Conservation (phyloP, 2,329 filamentous ascomycete genomes). For the Fusarium xyrophilum region DNA sequence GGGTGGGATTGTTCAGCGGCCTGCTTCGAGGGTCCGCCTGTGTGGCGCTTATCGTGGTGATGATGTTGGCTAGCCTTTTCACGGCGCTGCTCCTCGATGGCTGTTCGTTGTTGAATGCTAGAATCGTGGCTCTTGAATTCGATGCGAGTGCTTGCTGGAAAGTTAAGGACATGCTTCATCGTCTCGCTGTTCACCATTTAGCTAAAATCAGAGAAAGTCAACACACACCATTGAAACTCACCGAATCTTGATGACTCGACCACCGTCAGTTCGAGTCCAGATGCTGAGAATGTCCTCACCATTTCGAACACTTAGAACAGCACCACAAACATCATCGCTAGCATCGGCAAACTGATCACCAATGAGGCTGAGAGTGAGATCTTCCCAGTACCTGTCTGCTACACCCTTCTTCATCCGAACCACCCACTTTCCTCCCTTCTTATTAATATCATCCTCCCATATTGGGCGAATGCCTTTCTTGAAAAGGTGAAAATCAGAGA, state of each 20-base stretch:
- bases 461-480: constrained; percentile 95
- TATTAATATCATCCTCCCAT: constrained; percentile 98
- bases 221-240: constrained; percentile 55
- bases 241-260: constrained; percentile 95
- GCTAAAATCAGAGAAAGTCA: neutral
- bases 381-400: constrained; percentile 96
- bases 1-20: constrained; percentile 42
- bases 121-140: constrained; percentile 97
- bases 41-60: constrained; percentile 50
- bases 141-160: constrained; percentile 87
- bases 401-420: constrained; percentile 97
- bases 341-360: constrained; percentile 95
- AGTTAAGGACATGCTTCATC: constrained; percentile 86
- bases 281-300: constrained; percentile 98
- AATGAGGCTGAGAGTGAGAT: constrained; percentile 86
- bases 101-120: constrained; percentile 89
- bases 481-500: constrained; percentile 98
- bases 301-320: constrained; percentile 90
- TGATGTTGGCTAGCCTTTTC: constrained; percentile 71
- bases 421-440: constrained; percentile 96
- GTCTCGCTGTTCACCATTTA: constrained; percentile 72
- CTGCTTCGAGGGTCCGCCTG: constrained; percentile 44
- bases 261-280: constrained; percentile 94
- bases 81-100: constrained; percentile 88
- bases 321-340: constrained; percentile 91